Conservation (phyloP, 805 yeast genomes). For the Kodamaea sagamina region DNA sequence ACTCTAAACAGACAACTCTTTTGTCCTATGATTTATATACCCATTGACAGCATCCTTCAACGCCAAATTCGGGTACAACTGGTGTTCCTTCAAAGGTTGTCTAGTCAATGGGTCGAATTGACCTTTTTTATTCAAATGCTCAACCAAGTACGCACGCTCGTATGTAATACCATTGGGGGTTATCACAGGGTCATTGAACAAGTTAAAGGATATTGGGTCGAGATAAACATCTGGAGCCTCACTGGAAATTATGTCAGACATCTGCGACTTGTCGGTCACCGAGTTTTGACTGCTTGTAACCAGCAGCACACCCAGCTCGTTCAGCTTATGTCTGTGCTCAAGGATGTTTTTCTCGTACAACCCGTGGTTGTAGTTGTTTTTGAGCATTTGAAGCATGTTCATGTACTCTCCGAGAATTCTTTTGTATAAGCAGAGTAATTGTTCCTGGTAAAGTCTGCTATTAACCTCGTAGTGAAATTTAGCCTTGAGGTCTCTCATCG, state of each 20-base stretch:
- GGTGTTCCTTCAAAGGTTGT: constrained; percentile 30
- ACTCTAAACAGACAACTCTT: constrained; percentile 3
- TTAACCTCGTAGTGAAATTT: constrained; percentile 15
- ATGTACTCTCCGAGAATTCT: constrained; percentile 22
- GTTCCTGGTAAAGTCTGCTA: constrained; percentile 18
- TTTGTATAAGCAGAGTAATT: constrained; percentile 22
- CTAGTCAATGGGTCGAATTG: constrained; percentile 45
- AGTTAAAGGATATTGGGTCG: constrained; percentile 20
- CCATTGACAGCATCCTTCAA: constrained; percentile 40
- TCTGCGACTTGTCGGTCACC: not conserved
- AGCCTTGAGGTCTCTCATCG: constrained; percentile 18
- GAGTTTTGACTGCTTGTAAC: constrained; percentile 4
- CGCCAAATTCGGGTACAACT: constrained; percentile 43
- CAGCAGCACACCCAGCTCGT: not conserved
- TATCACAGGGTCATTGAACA: constrained; percentile 21
- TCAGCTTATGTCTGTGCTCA: constrained; percentile 12
- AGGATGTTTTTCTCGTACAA: constrained; percentile 19
- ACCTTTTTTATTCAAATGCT: constrained; percentile 16
- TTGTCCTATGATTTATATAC: constrained; percentile 16
- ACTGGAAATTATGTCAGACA: constrained; percentile 10
- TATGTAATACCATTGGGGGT: constrained; percentile 22
- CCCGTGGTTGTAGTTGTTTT: constrained; percentile 28
- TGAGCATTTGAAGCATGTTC: constrained; percentile 22
- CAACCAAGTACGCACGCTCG: constrained; percentile 15
- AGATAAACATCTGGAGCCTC: constrained; percentile 19